Conservation (phyloP, 345 rosid genomes). For the Eucalyptus rudis region DNA sequence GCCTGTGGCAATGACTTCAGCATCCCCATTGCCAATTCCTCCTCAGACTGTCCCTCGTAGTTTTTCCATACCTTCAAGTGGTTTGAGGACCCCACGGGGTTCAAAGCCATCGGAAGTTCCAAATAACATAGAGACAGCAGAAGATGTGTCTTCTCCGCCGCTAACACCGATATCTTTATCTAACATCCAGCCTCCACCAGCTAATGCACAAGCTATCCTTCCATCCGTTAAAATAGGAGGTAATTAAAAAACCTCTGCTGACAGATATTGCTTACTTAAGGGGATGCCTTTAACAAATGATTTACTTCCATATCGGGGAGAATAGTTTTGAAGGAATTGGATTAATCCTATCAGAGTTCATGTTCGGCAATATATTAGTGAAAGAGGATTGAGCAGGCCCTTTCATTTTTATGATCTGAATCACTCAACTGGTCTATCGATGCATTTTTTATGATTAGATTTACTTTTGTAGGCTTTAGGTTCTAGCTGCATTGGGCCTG, state of each 20-base stretch:
- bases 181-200: background rate
- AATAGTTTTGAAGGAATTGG: background rate
- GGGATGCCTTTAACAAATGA: background rate
- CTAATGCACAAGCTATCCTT: background rate
- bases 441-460: background rate
- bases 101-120: slow-evolving; percentile 15
- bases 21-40: slow-evolving; percentile 75
- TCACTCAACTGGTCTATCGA: background rate
- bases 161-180: slow-evolving; percentile 52
- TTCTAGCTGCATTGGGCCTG: background rate
- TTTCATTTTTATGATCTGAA: background rate
- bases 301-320: background rate
- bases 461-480: background rate
- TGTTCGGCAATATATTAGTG: background rate
- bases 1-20: slow-evolving; percentile 13
- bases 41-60: slow-evolving; percentile 60
- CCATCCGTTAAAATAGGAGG: background rate
- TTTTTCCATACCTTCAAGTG: slow-evolving; percentile 73
- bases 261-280: background rate
- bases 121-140: slow-evolving; percentile 19
- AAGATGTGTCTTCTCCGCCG: slow-evolving; percentile 49
- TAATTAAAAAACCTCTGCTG: background rate
- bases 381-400: background rate
- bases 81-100: slow-evolving; percentile 30
- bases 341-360: background rate